These are phyloP conservation scores for Clonostachys rhizophaga DNA, from an alignment of 2,329 filamentous ascomycete species.

Conservation along the genomic window DNA sequence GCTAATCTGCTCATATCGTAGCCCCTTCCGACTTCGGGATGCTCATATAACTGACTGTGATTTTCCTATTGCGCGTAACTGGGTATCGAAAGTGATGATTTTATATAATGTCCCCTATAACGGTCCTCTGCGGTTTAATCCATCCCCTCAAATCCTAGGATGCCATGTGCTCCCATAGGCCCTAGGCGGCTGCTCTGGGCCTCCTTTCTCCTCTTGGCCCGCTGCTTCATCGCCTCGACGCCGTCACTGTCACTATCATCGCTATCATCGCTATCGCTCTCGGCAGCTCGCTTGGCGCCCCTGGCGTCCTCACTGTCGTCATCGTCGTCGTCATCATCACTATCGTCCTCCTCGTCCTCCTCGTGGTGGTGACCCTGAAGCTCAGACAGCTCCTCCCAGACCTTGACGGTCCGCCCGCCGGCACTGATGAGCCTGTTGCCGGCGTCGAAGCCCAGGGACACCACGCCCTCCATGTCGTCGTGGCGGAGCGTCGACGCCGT, in stretches of 20 bases:
- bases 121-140: conserved; percentile 19
- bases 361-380: conserved; percentile 36
- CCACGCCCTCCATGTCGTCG: conserved; percentile 83
- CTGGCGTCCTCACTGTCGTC: conserved; percentile 18
- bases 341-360: conserved; percentile 42
- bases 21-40: no score
- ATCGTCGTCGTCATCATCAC: conserved; percentile 36
- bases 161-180: conserved; percentile 44
- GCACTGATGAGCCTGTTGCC: conserved; percentile 84
- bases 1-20: no score
- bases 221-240: conserved; percentile 34
- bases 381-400: conserved; percentile 80
- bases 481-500: conserved; percentile 59
- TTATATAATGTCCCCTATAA: no score
- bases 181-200: conserved; percentile 36
- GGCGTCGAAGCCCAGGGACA: conserved; percentile 78
- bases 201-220: conserved; percentile 34
- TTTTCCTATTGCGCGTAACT: no score
- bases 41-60: no score
- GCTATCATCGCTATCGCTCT: conserved; percentile 37
- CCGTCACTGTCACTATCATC: conserved; percentile 23
- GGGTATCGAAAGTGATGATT: no score
- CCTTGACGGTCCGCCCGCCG: conserved; percentile 79
- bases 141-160: conserved; percentile 43
- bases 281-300: conserved; percentile 13